Conservation (phyloP, 176 grass and related monocot species). For the Eragrostis curvula region DNA sequence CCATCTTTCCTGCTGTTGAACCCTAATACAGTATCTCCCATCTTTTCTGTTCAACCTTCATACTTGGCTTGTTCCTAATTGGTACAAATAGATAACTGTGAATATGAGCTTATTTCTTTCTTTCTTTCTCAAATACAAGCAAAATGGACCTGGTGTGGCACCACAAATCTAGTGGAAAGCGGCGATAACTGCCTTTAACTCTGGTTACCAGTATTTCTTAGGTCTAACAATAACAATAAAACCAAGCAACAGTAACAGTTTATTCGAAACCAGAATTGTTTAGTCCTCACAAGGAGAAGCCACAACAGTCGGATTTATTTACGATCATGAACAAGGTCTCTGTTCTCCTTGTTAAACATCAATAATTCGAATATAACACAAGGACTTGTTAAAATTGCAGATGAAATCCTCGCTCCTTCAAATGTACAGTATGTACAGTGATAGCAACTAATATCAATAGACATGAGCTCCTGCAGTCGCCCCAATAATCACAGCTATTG, state of each 20-base stretch:
- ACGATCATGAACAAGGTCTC: constrained; percentile 20
- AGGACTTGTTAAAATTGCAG: background rate
- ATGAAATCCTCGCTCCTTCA: constrained; percentile 23
- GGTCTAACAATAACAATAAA: background rate
- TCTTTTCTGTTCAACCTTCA: too few species aligned
- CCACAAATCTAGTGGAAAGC: too few species aligned
- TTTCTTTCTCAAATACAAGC: too few species aligned
- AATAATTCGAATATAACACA: constrained; percentile 21
- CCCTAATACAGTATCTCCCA: too few species aligned
- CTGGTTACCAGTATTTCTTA: too few species aligned
- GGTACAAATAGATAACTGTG: too few species aligned
- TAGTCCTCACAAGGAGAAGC: constrained; percentile 6
- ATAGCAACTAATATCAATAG: constrained; percentile 42
- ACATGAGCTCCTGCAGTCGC: constrained; percentile 59
- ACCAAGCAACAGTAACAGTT: background rate
- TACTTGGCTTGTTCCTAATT: too few species aligned
- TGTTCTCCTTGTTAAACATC: constrained; percentile 16
- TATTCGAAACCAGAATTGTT: background rate
- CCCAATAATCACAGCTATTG: constrained; percentile 66
- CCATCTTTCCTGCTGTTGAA: too few species aligned
- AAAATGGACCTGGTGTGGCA: too few species aligned
- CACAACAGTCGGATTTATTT: constrained; percentile 37
- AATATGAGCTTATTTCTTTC: too few species aligned
- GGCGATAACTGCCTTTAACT: too few species aligned
- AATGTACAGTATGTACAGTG: constrained; percentile 51